Evolutionary conservation across 2,329 filamentous ascomycete species (phyloP).

Genomic region (Teratosphaeria nubilosa): DNA sequence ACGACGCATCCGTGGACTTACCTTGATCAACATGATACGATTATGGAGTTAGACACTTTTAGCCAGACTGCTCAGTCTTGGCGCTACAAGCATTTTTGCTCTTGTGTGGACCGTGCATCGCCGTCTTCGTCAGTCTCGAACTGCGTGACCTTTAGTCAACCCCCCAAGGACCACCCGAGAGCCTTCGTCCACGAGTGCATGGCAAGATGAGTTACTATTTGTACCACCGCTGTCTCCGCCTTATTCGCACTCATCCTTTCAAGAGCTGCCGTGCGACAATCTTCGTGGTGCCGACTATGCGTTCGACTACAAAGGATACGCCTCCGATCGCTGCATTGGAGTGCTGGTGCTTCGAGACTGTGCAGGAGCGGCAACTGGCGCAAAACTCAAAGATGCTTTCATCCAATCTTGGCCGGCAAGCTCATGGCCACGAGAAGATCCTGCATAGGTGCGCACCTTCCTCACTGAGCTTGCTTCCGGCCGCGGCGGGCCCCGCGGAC

Average conservation of each 20-base stretch:
- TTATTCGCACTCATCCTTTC: neutral
- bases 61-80: neutral
- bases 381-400: neutral
- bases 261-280: neutral
- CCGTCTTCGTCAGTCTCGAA: no score
- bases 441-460: neutral
- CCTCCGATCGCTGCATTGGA: slow-evolving; percentile 29
- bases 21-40: slow-evolving; percentile 24
- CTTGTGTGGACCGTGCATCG: neutral
- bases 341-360: slow-evolving; percentile 33
- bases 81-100: neutral
- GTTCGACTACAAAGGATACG: neutral
- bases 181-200: neutral
- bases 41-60: neutral
- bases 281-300: neutral
- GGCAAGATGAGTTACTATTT: neutral
- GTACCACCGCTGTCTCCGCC: no score
- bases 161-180: neutral
- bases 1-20: neutral
- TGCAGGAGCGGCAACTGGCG: slow-evolving; percentile 24
- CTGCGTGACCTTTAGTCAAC: no score
- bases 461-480: neutral
- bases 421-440: neutral
- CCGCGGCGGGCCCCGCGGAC: neutral
- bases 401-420: neutral